phyloP scores from a whole-genome alignment of 2,329 filamentous ascomycete genomes.

The Neobulgaria alba region DNA sequence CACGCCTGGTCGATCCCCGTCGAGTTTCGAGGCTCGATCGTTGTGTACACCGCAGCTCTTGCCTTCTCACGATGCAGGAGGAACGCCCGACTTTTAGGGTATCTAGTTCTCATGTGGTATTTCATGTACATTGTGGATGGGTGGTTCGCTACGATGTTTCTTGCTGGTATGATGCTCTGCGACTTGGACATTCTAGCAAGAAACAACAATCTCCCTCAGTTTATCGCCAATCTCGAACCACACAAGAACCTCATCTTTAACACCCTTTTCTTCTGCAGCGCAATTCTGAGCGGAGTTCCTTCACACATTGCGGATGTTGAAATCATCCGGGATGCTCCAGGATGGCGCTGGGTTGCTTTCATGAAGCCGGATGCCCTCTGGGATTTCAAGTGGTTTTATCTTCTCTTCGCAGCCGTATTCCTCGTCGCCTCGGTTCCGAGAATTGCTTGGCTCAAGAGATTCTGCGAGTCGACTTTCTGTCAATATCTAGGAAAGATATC shows the following conservation, averaged over 20 bases:
- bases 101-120: conserved; percentile 48
- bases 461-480: conserved; percentile 51
- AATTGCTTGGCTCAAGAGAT: conserved; percentile 47
- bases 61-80: conserved; percentile 47
- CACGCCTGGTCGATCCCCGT: conserved; percentile 52
- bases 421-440: conserved; percentile 47
- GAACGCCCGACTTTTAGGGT: conserved; percentile 45
- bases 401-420: conserved; percentile 53
- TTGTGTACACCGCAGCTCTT: conserved; percentile 46
- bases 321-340: conserved; percentile 43
- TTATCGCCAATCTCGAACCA: conserved; percentile 34
- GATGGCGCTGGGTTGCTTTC: conserved; percentile 35
- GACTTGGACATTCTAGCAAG: conserved; percentile 50
- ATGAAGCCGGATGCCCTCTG: conserved; percentile 59
- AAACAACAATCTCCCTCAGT: conserved; percentile 40
- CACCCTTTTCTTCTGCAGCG: conserved; percentile 40
- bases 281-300: conserved; percentile 55
- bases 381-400: conserved; percentile 61
- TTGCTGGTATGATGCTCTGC: conserved; percentile 51
- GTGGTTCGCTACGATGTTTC: conserved; percentile 52
- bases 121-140: conserved; percentile 62
- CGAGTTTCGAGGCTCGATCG: conserved; percentile 55
- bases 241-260: conserved; percentile 45
- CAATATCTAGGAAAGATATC: conserved; percentile 57
- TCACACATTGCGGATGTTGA: conserved; percentile 40